Conservation (phyloP, 495 filamentous ascomycete genomes). For the Copromyces sp. region DNA sequence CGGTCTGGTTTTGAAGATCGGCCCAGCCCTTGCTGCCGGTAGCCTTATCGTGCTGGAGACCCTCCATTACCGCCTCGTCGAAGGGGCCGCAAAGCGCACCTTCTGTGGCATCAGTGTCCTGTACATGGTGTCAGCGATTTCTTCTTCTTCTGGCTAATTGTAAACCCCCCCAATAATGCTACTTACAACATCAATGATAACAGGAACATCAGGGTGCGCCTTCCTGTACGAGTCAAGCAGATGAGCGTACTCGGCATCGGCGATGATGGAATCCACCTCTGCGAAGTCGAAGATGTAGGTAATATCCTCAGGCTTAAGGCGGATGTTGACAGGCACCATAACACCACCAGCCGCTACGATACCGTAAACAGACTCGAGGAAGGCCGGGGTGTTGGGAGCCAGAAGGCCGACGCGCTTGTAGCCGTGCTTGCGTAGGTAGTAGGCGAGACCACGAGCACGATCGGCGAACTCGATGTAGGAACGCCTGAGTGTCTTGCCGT, state of each 20-base stretch:
- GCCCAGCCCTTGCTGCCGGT: conserved; percentile 63
- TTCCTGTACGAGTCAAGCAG: conserved; percentile 57
- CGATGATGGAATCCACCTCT: conserved; percentile 81
- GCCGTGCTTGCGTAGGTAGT: conserved; percentile 64
- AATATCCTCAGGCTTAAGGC: conserved; percentile 80
- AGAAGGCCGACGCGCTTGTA: conserved; percentile 70
- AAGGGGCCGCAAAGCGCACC: conserved; percentile 71
- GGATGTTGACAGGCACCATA: conserved; percentile 77
- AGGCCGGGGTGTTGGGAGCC: conserved; percentile 86
- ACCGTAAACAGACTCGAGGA: conserved; percentile 82
- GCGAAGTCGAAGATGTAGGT: conserved; percentile 79
- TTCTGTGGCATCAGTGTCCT: conserved; percentile 70
- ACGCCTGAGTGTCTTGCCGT: conserved; percentile 56
- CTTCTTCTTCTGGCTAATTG: neutral
- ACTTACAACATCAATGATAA: conserved; percentile 59
- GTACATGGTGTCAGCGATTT: conserved; percentile 11
- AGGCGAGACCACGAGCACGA: conserved; percentile 75
- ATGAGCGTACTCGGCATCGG: conserved; percentile 64
- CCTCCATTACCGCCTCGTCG: conserved; percentile 74
- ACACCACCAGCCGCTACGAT: conserved; percentile 77
- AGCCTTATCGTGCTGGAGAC: conserved; percentile 55
- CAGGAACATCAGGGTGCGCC: conserved; percentile 46
- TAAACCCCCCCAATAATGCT: neutral
- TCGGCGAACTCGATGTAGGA: conserved; percentile 75
- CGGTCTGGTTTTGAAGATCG: conserved; percentile 53